Evolutionary conservation across 2,329 filamentous ascomycete genomes (phyloP), one percentile per base, ranked within the genome.

Genomic region (Xylariaceae sp.): DNA sequence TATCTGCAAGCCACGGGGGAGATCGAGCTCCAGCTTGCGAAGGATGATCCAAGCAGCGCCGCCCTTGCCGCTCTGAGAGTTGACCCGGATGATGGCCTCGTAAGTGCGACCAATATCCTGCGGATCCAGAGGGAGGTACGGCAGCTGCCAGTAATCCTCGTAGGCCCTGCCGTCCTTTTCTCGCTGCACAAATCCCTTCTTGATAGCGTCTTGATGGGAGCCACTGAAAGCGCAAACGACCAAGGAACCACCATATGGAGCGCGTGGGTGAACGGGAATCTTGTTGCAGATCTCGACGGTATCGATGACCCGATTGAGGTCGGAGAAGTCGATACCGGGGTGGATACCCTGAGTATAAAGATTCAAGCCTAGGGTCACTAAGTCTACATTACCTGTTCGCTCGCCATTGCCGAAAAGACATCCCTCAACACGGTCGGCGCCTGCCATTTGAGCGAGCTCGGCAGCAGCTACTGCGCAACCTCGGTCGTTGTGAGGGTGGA

Each of bases 81-180:
- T 98, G 78, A 97, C 92, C 49, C 92, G 87, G 64, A 97, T 97
- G 63, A 97, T 86, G 48, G 92, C 92, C 70, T 97, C 91, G 78
- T 97, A 97, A n/a, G 85, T 96, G 47, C 92, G 83, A 40, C 92
- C 92, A 54, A 97, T 95, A 62, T 97, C 92, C 61, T 86, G 78
- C 5, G 92, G 92, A 62, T 97, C 92, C 58, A 97, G 79, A 11
- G 92, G 92, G 39, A 97, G 83, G 64, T 97, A 97, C 0, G 92
- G 92, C 32, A 96, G 77, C 57, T 87, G 73, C 92, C 92, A 97
- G 33, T 70, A 73, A 60, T 83, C 80, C 45, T 92, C 81, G 61
- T 77, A 72, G 5, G 68, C 72, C 37, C 76, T 73, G 43, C 75
- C 77, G 1, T 76, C 67, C 36, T 75, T 68, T 63, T 90, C 77